Conservation (phyloP, 371 early-diverging fungal genomes). For the Coemansia linderi region DNA sequence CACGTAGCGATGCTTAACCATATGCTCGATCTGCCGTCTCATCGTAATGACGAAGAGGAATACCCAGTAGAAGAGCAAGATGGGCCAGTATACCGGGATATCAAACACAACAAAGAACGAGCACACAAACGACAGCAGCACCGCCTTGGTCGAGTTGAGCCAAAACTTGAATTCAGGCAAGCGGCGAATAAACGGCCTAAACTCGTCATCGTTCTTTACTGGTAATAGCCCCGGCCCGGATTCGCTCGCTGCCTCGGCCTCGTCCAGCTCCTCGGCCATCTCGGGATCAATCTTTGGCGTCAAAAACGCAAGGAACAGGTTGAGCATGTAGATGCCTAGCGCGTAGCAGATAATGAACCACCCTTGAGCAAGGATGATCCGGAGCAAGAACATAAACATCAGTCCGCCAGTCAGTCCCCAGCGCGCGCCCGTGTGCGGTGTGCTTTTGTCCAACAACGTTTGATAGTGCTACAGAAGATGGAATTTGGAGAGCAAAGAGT, state of each 20-base stretch:
- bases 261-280: constrained; percentile 70
- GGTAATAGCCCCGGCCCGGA: constrained; percentile 70
- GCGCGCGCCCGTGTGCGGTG: constrained; percentile 72
- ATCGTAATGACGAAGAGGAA: constrained; percentile 93
- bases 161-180: constrained; percentile 99
- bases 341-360: constrained; percentile 94
- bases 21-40: constrained; percentile 95
- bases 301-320: constrained; percentile 91
- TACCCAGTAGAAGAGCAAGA: constrained; percentile 91
- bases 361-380: constrained; percentile 82
- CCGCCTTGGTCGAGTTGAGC: constrained; percentile 77
- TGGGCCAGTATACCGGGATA: constrained; percentile 98
- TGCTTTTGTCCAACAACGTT: constrained; percentile 73
- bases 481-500: background rate
- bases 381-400: constrained; percentile 72
- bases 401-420: constrained; percentile 73
- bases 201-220: constrained; percentile 91
- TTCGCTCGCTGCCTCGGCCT: constrained; percentile 72
- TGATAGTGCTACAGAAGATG: constrained; percentile 59
- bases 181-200: constrained; percentile 96
- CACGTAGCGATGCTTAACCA: constrained; percentile 97
- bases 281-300: constrained; percentile 96
- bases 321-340: constrained; percentile 92
- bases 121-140: constrained; percentile 77
- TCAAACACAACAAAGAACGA: constrained; percentile 89